phyloP scores from a whole-genome alignment of 2,329 filamentous ascomycete species.

The Paracoccidioides brasiliensis region DNA sequence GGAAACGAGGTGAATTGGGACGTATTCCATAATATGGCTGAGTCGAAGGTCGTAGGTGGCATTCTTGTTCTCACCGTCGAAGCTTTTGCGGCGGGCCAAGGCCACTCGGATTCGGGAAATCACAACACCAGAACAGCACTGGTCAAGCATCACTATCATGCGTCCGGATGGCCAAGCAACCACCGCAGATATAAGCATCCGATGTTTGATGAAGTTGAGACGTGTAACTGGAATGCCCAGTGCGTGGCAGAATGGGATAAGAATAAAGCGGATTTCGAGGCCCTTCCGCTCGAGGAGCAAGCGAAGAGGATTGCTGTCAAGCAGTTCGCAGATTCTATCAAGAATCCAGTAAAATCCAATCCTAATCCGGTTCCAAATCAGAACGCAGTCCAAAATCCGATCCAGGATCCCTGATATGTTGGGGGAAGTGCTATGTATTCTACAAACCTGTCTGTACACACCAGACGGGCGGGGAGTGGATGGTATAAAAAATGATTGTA shows the following conservation, averaged over 20 bases:
- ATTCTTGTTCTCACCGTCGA: constrained; percentile 57
- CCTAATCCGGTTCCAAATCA: background rate
- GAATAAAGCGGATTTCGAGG: constrained; percentile 48
- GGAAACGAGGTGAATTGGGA: constrained; percentile 46
- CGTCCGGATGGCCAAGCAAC: constrained; percentile 55
- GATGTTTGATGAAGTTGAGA: constrained; percentile 56
- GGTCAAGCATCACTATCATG: constrained; percentile 63
- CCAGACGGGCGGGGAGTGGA: background rate
- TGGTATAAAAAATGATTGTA: background rate
- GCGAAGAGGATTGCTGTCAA: constrained; percentile 32
- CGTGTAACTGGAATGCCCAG: constrained; percentile 54
- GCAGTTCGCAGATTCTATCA: background rate
- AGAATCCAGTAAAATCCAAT: background rate
- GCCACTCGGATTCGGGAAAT: constrained; percentile 59
- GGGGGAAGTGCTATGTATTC: background rate
- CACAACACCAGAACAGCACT: constrained; percentile 53
- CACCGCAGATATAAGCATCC: constrained; percentile 57
- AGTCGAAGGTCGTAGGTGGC: constrained; percentile 51
- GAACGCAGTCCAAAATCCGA: background rate
- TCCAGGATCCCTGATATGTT: background rate
- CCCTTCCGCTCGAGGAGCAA: constrained; percentile 47
- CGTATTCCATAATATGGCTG: constrained; percentile 50
- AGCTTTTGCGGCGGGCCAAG: constrained; percentile 59
- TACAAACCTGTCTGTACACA: background rate
- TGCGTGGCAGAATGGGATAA: constrained; percentile 55